Conservation (phyloP, 2,329 filamentous ascomycete species). For the Penicillium frequentans region DNA sequence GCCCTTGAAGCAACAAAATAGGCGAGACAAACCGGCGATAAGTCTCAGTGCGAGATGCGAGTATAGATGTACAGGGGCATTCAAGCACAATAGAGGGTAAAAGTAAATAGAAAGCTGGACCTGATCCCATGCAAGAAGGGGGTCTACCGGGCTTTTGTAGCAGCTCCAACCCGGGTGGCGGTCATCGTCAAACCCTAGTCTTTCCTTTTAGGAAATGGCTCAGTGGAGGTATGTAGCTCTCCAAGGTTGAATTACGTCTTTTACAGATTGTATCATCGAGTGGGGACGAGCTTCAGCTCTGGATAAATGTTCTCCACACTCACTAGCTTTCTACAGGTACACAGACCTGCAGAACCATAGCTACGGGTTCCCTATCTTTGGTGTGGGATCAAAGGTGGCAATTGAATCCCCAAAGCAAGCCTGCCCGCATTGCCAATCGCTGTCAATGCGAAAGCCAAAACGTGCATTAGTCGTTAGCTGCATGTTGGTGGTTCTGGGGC, state of each 20-base stretch:
- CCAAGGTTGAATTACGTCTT: background rate
- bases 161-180: conserved; percentile 3
- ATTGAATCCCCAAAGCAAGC: background rate
- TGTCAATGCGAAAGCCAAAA: background rate
- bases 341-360: background rate
- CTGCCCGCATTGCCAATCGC: background rate
- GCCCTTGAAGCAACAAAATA: conserved; percentile 21
- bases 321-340: background rate
- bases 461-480: conserved; percentile 5
- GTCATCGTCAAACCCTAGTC: background rate
- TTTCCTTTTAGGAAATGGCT: background rate
- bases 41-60: background rate
- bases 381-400: background rate
- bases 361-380: background rate
- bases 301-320: background rate
- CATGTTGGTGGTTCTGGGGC: background rate
- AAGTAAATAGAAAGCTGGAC: background rate
- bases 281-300: conserved; percentile 1
- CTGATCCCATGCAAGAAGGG: background rate
- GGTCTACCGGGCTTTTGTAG: conserved; percentile 13
- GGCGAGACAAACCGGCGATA: conserved; percentile 15
- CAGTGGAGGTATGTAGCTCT: background rate
- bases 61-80: conserved; percentile 3
- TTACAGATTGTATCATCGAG: background rate
- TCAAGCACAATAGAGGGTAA: background rate